phyloP scores from a whole-genome alignment of 2,329 filamentous ascomycete species.

The Alternaria arbusti region DNA sequence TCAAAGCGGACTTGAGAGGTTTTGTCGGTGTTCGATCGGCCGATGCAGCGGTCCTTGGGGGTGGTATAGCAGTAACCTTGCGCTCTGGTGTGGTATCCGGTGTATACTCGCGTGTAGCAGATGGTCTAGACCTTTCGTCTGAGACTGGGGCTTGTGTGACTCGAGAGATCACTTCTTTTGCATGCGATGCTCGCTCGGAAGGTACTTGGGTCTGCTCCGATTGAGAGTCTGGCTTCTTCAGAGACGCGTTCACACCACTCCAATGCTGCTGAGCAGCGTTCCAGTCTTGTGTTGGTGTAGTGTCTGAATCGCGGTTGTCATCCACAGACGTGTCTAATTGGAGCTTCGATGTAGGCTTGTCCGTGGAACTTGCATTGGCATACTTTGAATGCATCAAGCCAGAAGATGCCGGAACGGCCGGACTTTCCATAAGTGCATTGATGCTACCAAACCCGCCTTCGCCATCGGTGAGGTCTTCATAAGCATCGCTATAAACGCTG shows the following conservation, averaged over 20 bases:
- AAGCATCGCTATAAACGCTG: conserved; percentile 77
- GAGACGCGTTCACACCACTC: conserved; percentile 68
- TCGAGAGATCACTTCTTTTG: conserved; percentile 8
- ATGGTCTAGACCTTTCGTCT: conserved; percentile 5
- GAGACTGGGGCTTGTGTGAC: conserved; percentile 20
- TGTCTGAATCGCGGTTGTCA: conserved; percentile 10
- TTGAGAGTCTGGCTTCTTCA: conserved; percentile 52
- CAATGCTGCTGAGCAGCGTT: conserved; percentile 72
- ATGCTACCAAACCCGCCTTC: conserved; percentile 75
- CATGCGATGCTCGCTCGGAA: background rate
- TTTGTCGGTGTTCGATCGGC: conserved; percentile 30
- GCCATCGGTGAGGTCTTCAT: conserved; percentile 71
- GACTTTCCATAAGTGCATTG: conserved; percentile 72
- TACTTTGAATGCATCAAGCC: conserved; percentile 33
- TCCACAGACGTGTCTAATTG: conserved; percentile 14
- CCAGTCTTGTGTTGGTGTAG: conserved; percentile 62
- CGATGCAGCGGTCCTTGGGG: conserved; percentile 11
- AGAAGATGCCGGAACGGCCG: conserved; percentile 46
- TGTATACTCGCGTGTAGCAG: conserved; percentile 3
- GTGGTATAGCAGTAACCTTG: conserved; percentile 5
- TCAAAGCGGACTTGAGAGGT: conserved; percentile 50
- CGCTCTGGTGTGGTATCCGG: conserved; percentile 3
- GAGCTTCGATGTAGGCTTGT: conserved; percentile 18
- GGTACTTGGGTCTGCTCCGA: conserved; percentile 7
- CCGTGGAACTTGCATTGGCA: conserved; percentile 24